These are phyloP conservation scores for Trichosporon sp. DNA, from an alignment of 1,284 basidiomycete genomes.

Conservation along the genomic window DNA sequence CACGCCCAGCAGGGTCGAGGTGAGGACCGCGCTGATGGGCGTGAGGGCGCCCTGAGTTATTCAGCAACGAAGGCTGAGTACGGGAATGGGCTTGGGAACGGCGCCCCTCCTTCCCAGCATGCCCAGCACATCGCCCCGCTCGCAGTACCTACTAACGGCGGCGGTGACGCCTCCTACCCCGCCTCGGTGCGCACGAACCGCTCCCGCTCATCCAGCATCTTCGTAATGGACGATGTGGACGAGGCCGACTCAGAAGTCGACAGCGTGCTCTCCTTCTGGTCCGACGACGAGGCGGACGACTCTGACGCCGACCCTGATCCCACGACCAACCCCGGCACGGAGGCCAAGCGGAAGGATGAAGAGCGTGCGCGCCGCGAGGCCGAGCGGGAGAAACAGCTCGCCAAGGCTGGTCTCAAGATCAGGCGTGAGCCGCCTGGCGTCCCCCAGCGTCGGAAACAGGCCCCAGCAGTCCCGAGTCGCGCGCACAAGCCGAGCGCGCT, in stretches of 20 bases:
- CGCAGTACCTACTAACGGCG: slow-evolving; percentile 2
- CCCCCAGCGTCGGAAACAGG: slow-evolving; percentile 25
- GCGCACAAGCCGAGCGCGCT: background rate
- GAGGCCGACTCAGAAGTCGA: slow-evolving; percentile 45
- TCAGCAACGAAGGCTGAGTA: background rate
- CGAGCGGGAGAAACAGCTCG: slow-evolving; percentile 77
- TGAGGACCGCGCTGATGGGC: slow-evolving; percentile 1
- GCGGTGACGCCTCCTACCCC: background rate
- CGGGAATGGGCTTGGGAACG: background rate
- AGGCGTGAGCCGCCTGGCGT: slow-evolving; percentile 47
- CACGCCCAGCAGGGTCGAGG: background rate
- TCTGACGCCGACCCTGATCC: slow-evolving; percentile 33
- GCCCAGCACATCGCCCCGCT: background rate
- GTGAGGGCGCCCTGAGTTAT: background rate
- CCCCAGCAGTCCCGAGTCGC: slow-evolving; percentile 23
- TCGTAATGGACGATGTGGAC: slow-evolving; percentile 36
- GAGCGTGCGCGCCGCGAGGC: slow-evolving; percentile 69
- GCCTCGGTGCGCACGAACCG: slow-evolving; percentile 6
- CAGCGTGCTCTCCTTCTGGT: slow-evolving; percentile 49
- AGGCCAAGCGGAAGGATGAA: slow-evolving; percentile 53
- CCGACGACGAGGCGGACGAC: slow-evolving; percentile 48
- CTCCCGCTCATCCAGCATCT: slow-evolving; percentile 16
- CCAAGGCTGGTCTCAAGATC: slow-evolving; percentile 83
- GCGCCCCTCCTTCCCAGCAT: background rate
- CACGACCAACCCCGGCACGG: slow-evolving; percentile 58